These are phyloP conservation scores for Candida broadrunensis DNA, from an alignment of 805 yeast species.

Conservation along the genomic window DNA sequence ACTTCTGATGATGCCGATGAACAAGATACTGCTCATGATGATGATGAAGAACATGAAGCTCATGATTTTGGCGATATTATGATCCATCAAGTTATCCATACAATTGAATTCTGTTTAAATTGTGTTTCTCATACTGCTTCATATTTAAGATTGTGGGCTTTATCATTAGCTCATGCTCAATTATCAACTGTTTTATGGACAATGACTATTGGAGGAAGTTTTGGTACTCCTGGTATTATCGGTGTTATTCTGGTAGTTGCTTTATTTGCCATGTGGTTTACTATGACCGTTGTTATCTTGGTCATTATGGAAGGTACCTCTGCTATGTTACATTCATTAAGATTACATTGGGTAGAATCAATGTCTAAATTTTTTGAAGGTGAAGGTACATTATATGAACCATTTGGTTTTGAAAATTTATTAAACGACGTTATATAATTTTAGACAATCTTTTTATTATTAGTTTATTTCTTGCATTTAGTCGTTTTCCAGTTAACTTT, in stretches of 20 bases:
- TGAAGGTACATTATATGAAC: constrained; percentile 87
- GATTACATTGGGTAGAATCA: constrained; percentile 99
- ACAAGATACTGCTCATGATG: constrained; percentile 33
- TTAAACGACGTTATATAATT: constrained; percentile 18
- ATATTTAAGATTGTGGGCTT: constrained; percentile 93
- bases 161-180: constrained; percentile 96
- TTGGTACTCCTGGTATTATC: constrained; percentile 56
- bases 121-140: constrained; percentile 99
- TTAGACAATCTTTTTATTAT: background rate
- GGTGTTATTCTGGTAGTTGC: constrained; percentile 76
- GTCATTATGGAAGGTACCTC: constrained; percentile 99
- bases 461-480: background rate
- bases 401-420: constrained; percentile 66
- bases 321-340: constrained; percentile 97
- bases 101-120: constrained; percentile 95
- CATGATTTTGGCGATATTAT: constrained; percentile 84
- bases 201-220: constrained; percentile 86
- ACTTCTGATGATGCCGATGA: constrained; percentile 22
- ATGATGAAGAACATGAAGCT: constrained; percentile 51
- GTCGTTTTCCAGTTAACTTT: no score
- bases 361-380: constrained; percentile 98
- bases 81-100: constrained; percentile 96
- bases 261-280: constrained; percentile 93
- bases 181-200: constrained; percentile 92
- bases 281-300: constrained; percentile 82